These are phyloP conservation scores for Pichia kluyveri DNA, from an alignment of 805 yeast species.

Conservation along the genomic window DNA sequence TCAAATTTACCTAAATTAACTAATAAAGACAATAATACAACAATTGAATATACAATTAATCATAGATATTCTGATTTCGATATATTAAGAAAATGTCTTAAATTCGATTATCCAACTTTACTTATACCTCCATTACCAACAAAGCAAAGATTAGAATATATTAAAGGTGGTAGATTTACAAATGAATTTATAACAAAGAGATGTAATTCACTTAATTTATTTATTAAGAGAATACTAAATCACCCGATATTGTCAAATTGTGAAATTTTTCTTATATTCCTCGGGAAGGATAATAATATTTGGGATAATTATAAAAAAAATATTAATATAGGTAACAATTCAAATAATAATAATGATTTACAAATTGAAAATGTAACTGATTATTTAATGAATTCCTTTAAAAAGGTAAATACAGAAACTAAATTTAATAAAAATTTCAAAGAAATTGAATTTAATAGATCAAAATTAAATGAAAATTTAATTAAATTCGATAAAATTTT, in stretches of 20 bases:
- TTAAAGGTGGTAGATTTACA: slow-evolving; percentile 89
- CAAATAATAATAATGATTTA: slow-evolving; percentile 2
- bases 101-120: slow-evolving; percentile 74
- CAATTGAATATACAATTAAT: slow-evolving; percentile 40
- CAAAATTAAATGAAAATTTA: slow-evolving; percentile 78
- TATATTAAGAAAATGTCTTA: slow-evolving; percentile 62
- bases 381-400: slow-evolving; percentile 87
- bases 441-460: slow-evolving; percentile 74
- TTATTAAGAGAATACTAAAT: slow-evolving; percentile 58
- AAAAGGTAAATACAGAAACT: slow-evolving; percentile 53
- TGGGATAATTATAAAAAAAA: slow-evolving; percentile 64
- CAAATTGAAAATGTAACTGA: slow-evolving; percentile 73
- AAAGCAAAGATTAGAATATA: slow-evolving; percentile 80
- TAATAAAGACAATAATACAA: slow-evolving; percentile 2
- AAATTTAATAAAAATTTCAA: slow-evolving; percentile 62
- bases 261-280: slow-evolving; percentile 58
- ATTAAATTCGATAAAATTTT: slow-evolving; percentile 71
- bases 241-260: slow-evolving; percentile 70
- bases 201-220: slow-evolving; percentile 70
- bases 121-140: slow-evolving; percentile 93
- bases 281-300: slow-evolving; percentile 49
- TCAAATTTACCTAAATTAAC: slow-evolving; percentile 54
- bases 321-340: slow-evolving; percentile 20
- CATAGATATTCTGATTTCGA: slow-evolving; percentile 86
- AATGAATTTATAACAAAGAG: slow-evolving; percentile 77